Evolutionary conservation across 2,329 filamentous ascomycete species (phyloP).

Genomic region (Rosellinia necatrix): DNA sequence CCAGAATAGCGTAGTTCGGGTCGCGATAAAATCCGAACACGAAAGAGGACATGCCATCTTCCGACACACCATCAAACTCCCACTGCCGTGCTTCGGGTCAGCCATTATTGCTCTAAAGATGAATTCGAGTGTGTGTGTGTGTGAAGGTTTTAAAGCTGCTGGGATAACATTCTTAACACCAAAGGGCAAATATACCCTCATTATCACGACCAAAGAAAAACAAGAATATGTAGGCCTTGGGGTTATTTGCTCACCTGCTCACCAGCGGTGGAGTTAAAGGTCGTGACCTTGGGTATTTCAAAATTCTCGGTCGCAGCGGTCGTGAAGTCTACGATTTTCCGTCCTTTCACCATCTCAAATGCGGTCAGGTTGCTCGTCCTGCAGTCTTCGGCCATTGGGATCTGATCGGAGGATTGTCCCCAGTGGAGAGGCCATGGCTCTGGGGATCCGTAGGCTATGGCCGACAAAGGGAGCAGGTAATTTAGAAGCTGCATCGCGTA

Average conservation of each 20-base stretch:
- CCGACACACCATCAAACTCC: conserved; percentile 39
- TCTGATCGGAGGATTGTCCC: neutral
- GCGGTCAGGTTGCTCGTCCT: conserved; percentile 15
- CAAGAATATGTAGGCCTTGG: too few species aligned
- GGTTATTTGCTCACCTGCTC: too few species aligned
- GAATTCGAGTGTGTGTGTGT: too few species aligned
- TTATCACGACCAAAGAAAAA: too few species aligned
- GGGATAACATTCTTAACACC: too few species aligned
- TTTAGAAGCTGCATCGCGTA: neutral
- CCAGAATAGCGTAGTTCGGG: conserved; percentile 37
- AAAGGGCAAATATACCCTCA: too few species aligned
- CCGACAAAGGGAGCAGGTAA: neutral
- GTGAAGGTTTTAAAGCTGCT: too few species aligned
- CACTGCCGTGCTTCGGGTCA: too few species aligned
- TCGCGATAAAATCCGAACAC: conserved; percentile 40
- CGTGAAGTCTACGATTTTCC: conserved; percentile 11
- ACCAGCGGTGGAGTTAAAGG: conserved; percentile 35
- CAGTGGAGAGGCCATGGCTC: neutral
- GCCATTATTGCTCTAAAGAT: too few species aligned
- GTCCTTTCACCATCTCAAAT: conserved; percentile 20
- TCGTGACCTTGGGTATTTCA: conserved; percentile 28
- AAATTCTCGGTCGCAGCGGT: neutral
- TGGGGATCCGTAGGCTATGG: neutral
- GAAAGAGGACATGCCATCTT: conserved; percentile 32
- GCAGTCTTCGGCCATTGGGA: conserved; percentile 1